These are phyloP conservation scores for Microdochium bolleyi DNA, from an alignment of 2,329 filamentous ascomycete species.

Conservation along the genomic window DNA sequence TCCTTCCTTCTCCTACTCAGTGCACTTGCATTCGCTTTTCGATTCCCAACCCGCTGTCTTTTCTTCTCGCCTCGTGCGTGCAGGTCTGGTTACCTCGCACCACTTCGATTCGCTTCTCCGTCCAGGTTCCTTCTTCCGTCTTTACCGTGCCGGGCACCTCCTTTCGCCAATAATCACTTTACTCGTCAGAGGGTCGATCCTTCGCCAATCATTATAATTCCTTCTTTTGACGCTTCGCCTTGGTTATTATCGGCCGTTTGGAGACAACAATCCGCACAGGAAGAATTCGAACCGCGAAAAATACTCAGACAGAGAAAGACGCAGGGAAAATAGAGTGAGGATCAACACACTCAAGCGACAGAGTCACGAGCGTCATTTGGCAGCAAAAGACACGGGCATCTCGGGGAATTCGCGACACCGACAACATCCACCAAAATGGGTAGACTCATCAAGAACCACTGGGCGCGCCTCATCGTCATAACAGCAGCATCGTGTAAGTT, in stretches of 20 bases:
- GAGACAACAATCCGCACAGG: background rate
- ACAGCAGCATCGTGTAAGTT: slow-evolving; percentile 58
- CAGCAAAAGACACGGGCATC: slow-evolving; percentile 5
- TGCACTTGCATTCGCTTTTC: slow-evolving; percentile 37
- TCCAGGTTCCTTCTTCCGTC: slow-evolving; percentile 11
- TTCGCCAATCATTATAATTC: slow-evolving; percentile 8
- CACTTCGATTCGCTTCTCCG: slow-evolving; percentile 15
- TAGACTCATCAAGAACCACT: slow-evolving; percentile 98
- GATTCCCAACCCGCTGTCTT: slow-evolving; percentile 31
- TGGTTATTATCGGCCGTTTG: background rate
- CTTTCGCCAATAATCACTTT: background rate
- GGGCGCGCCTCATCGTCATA: slow-evolving; percentile 88
- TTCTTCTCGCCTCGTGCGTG: slow-evolving; percentile 24
- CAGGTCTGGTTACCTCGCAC: slow-evolving; percentile 46
- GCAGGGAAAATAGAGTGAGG: too few species aligned
- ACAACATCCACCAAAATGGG: slow-evolving; percentile 56
- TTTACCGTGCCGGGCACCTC: slow-evolving; percentile 1
- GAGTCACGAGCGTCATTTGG: too few species aligned
- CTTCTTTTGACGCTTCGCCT: slow-evolving; percentile 7
- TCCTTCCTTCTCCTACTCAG: slow-evolving; percentile 15
- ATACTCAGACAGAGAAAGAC: slow-evolving; percentile 3
- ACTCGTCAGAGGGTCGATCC: slow-evolving; percentile 7
- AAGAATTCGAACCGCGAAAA: slow-evolving; percentile 2
- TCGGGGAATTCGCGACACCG: slow-evolving; percentile 4
- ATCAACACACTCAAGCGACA: too few species aligned